A percentile compares a stretch with the other conserved stretches of the same genome.
phyloP scores from a whole-genome alignment of 192 early-diverging fungal species.

The Coemansia sp. region DNA sequence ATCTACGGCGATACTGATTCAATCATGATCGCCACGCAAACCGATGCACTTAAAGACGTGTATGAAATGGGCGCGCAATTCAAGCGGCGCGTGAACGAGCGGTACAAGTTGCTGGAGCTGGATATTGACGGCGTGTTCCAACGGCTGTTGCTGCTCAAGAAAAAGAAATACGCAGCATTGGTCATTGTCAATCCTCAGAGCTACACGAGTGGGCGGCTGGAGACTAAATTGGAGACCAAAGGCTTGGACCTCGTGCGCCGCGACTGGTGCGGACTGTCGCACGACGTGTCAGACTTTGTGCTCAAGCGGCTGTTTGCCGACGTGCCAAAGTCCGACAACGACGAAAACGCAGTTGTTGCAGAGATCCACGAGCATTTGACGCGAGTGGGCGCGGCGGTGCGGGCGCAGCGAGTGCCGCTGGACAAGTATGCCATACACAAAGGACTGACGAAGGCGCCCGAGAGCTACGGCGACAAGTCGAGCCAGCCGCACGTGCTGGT shows the following conservation, averaged over 20 bases:
- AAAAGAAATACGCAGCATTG: conserved; percentile 98
- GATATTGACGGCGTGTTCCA: conserved; percentile 94
- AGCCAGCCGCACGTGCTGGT: conserved; percentile 95
- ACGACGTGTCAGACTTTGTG: conserved; percentile 82
- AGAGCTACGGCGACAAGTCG: conserved; percentile 85
- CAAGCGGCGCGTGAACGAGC: conserved; percentile 83
- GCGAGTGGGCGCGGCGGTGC: conserved; percentile 69
- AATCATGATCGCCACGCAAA: conserved; percentile 94
- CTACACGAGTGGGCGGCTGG: not conserved
- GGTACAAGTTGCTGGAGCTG: conserved; percentile 93
- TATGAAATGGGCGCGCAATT: conserved; percentile 79
- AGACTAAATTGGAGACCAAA: conserved; percentile 76
- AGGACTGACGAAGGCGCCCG: conserved; percentile 86
- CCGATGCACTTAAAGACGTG: conserved; percentile 68
- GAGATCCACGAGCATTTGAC: conserved; percentile 76
- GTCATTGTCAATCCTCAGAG: conserved; percentile 55
- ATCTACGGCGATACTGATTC: conserved; percentile 99
- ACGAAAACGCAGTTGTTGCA: conserved; percentile 71
- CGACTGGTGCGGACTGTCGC: conserved; percentile 95
- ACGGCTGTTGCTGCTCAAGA: conserved; percentile 88
- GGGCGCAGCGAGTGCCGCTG: conserved; percentile 66
- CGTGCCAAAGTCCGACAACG: conserved; percentile 38
- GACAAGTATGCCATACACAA: conserved; percentile 93
- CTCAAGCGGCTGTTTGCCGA: conserved; percentile 62
- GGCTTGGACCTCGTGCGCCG: conserved; percentile 94